Evolutionary conservation across 75 land plant genomes (phyloP).

Genomic region (Picea glauca): DNA sequence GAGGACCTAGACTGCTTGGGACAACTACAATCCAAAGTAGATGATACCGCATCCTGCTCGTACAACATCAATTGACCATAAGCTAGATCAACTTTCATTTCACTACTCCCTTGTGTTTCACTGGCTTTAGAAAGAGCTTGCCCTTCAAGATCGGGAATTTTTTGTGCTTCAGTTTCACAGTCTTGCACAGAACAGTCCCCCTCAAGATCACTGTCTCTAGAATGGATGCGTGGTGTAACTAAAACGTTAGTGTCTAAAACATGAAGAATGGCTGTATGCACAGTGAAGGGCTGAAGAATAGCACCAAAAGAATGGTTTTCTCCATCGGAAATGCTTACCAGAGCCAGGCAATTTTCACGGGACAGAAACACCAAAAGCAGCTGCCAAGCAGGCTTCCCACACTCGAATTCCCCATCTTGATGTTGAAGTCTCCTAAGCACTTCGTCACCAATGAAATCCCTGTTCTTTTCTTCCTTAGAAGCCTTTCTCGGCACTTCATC

Average conservation of each 20-base stretch:
- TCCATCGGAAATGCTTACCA: constrained; percentile 44
- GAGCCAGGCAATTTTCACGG: constrained; percentile 30
- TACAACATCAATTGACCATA: not conserved
- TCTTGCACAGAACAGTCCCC: not conserved
- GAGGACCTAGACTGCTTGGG: not conserved
- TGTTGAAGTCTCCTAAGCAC: constrained; percentile 44
- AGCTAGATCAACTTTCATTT: not conserved
- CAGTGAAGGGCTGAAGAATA: constrained; percentile 58
- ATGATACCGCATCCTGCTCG: not conserved
- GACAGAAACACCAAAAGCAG: constrained; percentile 58
- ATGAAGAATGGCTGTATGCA: constrained; percentile 49
- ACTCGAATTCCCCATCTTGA: constrained; percentile 21
- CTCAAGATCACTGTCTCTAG: not conserved
- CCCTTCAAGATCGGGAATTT: not conserved
- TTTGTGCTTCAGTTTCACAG: constrained; percentile 5
- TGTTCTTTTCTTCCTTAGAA: constrained; percentile 4
- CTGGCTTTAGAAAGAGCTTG: not conserved
- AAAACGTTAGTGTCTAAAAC: constrained; percentile 7
- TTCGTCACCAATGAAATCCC: constrained; percentile 35
- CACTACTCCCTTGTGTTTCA: not conserved
- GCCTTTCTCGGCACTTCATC: not conserved
- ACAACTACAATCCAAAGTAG: not conserved
- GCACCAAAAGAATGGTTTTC: constrained; percentile 35
- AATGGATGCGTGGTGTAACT: not conserved
- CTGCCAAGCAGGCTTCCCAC: constrained; percentile 55